Evolutionary conservation across 2,329 filamentous ascomycete genomes (phyloP).

Genomic region (Clathrospora elynae): DNA sequence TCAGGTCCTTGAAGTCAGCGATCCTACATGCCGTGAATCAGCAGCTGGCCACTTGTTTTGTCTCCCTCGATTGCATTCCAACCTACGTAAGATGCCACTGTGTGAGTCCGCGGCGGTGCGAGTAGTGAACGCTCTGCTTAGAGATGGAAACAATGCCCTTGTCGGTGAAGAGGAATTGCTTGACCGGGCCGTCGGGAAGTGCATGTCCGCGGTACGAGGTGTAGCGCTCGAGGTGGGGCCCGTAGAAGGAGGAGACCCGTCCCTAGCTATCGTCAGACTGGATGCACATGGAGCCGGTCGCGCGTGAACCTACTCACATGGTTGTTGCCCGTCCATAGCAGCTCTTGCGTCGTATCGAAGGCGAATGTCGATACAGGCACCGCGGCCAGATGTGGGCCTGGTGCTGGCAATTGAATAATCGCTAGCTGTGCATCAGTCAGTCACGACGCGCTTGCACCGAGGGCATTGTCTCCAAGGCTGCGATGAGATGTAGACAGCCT

Average conservation of each 20-base stretch:
- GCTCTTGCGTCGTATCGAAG: slow-evolving; percentile 87
- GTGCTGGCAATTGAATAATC: slow-evolving; percentile 79
- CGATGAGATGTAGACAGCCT: slow-evolving; percentile 6
- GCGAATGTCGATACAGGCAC: slow-evolving; percentile 78
- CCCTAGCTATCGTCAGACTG: slow-evolving; percentile 62
- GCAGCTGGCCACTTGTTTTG: slow-evolving; percentile 5
- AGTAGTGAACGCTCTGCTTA: slow-evolving; percentile 82
- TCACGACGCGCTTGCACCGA: slow-evolving; percentile 5
- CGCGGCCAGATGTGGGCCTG: slow-evolving; percentile 68
- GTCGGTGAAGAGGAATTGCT: slow-evolving; percentile 89
- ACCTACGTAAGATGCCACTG: slow-evolving; percentile 84
- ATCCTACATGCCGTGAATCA: slow-evolving; percentile 55
- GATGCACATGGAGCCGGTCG: slow-evolving; percentile 1
- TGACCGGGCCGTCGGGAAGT: slow-evolving; percentile 73
- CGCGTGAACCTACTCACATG: slow-evolving; percentile 63
- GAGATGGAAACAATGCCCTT: slow-evolving; percentile 88
- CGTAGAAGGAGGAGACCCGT: slow-evolving; percentile 85
- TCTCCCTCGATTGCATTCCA: neutral
- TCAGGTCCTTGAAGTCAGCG: slow-evolving; percentile 80
- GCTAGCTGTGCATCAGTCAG: slow-evolving; percentile 64
- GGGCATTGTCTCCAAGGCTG: neutral
- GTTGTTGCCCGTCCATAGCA: slow-evolving; percentile 92
- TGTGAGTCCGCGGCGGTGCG: slow-evolving; percentile 77
- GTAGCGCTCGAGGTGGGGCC: slow-evolving; percentile 82
- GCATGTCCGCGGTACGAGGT: slow-evolving; percentile 86